Percentiles rank a stretch among this genome's conserved stretches.
These are phyloP conservation scores for Saturnispora saitoi DNA, from an alignment of 805 yeast genomes.

Conservation along the genomic window DNA sequence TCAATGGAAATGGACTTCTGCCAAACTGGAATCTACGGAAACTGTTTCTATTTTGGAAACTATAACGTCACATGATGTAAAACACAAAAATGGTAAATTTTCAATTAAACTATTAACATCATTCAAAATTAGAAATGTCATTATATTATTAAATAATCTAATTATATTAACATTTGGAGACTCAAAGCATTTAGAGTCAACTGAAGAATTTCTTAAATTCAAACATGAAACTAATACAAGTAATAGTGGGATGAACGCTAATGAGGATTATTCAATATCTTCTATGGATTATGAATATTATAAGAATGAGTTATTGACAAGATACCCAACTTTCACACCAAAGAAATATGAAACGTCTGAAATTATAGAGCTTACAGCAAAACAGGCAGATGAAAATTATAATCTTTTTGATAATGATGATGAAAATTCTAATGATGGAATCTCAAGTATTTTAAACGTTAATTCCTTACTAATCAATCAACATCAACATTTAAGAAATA, in stretches of 20 bases:
- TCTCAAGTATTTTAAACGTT: conserved; percentile 20
- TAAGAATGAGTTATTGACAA: conserved; percentile 59
- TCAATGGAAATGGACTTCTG: conserved; percentile 52
- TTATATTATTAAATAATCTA: conserved; percentile 45
- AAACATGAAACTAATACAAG: conserved; percentile 23
- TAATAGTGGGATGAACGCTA: conserved; percentile 1
- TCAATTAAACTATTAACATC: conserved; percentile 15
- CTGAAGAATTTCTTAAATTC: conserved; percentile 39
- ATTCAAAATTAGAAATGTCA: conserved; percentile 47
- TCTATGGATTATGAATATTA: conserved; percentile 82
- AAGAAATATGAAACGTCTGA: conserved; percentile 41
- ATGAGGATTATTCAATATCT: conserved; percentile 35
- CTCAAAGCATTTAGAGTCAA: conserved; percentile 28
- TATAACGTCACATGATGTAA: conserved; percentile 6
- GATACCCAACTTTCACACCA: conserved; percentile 65
- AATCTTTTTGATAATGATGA: conserved; percentile 8
- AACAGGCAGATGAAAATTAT: conserved; percentile 10
- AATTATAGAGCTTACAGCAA: conserved; percentile 30
- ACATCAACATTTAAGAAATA: conserved; percentile 24
- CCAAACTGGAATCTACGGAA: conserved; percentile 19
- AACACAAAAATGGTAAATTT: conserved; percentile 19
- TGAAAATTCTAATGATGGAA: conserved; percentile 27
- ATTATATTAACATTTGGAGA: conserved; percentile 59
- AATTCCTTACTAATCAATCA: conserved; percentile 26
- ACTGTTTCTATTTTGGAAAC: conserved; percentile 11